A percentile compares a stretch with the other conserved stretches of the same genome.
phyloP scores from a whole-genome alignment of 2,329 filamentous ascomycete genomes.

The Tothia fuscella region DNA sequence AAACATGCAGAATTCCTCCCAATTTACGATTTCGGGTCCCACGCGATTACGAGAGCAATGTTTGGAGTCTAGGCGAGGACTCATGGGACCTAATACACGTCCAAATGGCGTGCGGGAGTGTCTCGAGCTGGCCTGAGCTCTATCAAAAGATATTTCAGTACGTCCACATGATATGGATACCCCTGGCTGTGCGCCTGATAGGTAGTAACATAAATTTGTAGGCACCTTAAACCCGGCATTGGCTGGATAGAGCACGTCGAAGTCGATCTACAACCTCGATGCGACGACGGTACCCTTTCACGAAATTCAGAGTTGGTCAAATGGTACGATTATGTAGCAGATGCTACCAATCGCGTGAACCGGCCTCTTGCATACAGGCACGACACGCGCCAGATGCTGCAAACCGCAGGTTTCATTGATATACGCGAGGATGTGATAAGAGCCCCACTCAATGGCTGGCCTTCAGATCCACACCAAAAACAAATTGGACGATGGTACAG shows the following conservation, averaged over 20 bases:
- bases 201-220: slow-evolving; percentile 22
- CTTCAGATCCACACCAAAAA: slow-evolving; percentile 48
- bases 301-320: slow-evolving; percentile 44
- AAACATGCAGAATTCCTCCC: slow-evolving; percentile 49
- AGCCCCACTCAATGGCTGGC: slow-evolving; percentile 66
- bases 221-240: slow-evolving; percentile 62
- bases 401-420: slow-evolving; percentile 65
- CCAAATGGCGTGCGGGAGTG: slow-evolving; percentile 65
- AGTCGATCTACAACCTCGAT: slow-evolving; percentile 68
- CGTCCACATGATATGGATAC: slow-evolving; percentile 19
- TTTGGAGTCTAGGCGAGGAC: slow-evolving; percentile 53
- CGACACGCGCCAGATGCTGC: slow-evolving; percentile 48
- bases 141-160: slow-evolving; percentile 61
- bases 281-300: slow-evolving; percentile 53
- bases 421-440: slow-evolving; percentile 58
- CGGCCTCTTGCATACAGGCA: slow-evolving; percentile 56
- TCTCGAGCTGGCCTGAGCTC: slow-evolving; percentile 61
- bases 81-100: slow-evolving; percentile 78
- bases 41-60: slow-evolving; percentile 62
- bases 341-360: slow-evolving; percentile 53
- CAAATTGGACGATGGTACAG: slow-evolving; percentile 76
- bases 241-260: slow-evolving; percentile 82
- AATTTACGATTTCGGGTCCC: slow-evolving; percentile 56
- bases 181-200: not conserved
- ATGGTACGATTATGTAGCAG: slow-evolving; percentile 59